Evolutionary conservation across 768 basidiomycete genomes (phyloP), one percentile per base, ranked within the genome.

Genomic region (Rossbeevera mucosa): DNA sequence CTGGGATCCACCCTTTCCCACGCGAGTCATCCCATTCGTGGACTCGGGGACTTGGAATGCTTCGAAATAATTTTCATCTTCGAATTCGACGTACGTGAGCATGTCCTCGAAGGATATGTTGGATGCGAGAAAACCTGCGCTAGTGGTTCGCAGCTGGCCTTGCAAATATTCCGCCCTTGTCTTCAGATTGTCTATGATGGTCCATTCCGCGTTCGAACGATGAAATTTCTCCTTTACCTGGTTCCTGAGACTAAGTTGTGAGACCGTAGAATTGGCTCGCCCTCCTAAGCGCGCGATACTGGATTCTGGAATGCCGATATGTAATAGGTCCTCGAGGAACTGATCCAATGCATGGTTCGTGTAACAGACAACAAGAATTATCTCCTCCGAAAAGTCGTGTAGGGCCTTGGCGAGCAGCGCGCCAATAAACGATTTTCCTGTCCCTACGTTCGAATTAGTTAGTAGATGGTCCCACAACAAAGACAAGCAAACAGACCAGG

Each of bases 281-380:
- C 85, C 76, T 7, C 74, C 74, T 0, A 87, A 67, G 0, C 85
- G 77, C 14, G 80, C 77, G 51, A 88, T 77, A 26, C 57, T 71
- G 1, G 42, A 5, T 0, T 50, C 45, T 0, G 83, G 79, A 6
- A 88, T 83, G 1, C 81, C 83, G 29, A 82, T 80, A 41, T 79
- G 73, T 3, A 88, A 60, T 1, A 88, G 72, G 52, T 81, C 78
- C 48, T 80, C 78, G 1, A 88, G 72, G 48, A 88, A 82, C 52
- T 85, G 80, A 58, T 87, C 85, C 0, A 88, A 74, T 0, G 86
- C 86, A 52, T 88, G 85, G 54, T 88, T 87, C 0, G 85, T 88
- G 54, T 79, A 86, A 57, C 84, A 86, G 33, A 85, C 80, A 1
- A 87, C 82, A 9, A 87, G 75, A 18, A 87, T 82, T 1, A 64